Conservation (phyloP, 2,329 filamentous ascomycete genomes). For the Plenodomus tracheiphilus region DNA sequence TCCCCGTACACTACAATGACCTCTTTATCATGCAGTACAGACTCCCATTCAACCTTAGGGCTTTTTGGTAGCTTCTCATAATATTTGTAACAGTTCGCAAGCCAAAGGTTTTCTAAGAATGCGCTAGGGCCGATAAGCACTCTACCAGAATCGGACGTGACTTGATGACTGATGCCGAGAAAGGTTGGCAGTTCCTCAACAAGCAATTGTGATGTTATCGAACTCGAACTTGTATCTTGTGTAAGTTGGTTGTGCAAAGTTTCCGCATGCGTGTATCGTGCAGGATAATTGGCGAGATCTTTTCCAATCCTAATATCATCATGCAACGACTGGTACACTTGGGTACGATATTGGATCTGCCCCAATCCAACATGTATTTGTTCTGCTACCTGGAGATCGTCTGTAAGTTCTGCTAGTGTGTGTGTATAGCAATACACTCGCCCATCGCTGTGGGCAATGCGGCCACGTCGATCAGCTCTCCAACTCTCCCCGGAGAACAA, state of each 20-base stretch:
- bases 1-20: not conserved
- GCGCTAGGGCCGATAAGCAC: not conserved
- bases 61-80: not conserved
- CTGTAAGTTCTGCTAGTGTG: constrained; percentile 1
- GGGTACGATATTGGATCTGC: constrained; percentile 1
- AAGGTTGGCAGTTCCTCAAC: not conserved
- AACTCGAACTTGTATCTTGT: not conserved
- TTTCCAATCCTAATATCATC: not conserved
- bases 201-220: not conserved
- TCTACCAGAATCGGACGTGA: not conserved
- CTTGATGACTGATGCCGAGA: not conserved
- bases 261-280: not conserved
- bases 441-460: constrained; percentile 2
- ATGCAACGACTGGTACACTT: not conserved
- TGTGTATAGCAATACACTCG: constrained; percentile 6
- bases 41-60: not conserved
- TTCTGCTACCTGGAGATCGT: not conserved
- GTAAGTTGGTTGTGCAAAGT: not conserved
- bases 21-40: not conserved
- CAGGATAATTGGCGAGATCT: not conserved
- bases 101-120: not conserved
- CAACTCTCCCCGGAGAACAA: not conserved
- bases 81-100: not conserved
- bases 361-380: constrained; percentile 6
- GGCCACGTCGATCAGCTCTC: not conserved